Conservation (phyloP, 192 early-diverging fungal genomes). For the Chytriomyces hyalinus region DNA sequence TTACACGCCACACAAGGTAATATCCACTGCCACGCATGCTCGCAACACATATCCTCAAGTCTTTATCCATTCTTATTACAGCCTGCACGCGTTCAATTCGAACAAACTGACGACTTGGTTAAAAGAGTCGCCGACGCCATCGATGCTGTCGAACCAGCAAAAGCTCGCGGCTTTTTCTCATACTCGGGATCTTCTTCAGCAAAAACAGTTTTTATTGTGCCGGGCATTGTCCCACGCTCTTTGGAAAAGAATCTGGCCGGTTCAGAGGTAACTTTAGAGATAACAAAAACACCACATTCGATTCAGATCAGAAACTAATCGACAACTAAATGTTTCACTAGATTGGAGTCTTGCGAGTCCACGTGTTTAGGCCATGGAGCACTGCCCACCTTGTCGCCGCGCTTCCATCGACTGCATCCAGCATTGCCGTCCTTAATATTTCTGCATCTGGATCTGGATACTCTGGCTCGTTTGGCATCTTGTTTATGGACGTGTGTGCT, state of each 20-base stretch:
- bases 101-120: too few relatives aligned
- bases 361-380: constrained; percentile 85
- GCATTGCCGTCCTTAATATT: constrained; percentile 75
- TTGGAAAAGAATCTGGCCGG: constrained; percentile 57
- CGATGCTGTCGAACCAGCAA: too few relatives aligned
- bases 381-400: constrained; percentile 68
- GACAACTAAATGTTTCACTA: background rate
- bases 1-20: constrained; percentile 46
- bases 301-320: background rate
- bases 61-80: too few relatives aligned
- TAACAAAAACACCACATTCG: background rate
- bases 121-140: too few relatives aligned
- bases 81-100: too few relatives aligned
- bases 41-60: background rate
- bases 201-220: constrained; percentile 77
- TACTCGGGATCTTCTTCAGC: constrained; percentile 77
- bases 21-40: background rate
- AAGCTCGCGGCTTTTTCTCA: constrained; percentile 59
- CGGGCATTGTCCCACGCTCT: constrained; percentile 64
- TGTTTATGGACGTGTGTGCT: constrained; percentile 84
- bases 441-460: constrained; percentile 71
- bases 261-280: constrained; percentile 24
- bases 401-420: constrained; percentile 62
- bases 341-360: constrained; percentile 77
- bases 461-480: constrained; percentile 72